A percentile compares a stretch with the other conserved stretches of the same genome.
Conservation (phyloP, 2,329 filamentous ascomycete species). For the Xylariaceae sp. region DNA sequence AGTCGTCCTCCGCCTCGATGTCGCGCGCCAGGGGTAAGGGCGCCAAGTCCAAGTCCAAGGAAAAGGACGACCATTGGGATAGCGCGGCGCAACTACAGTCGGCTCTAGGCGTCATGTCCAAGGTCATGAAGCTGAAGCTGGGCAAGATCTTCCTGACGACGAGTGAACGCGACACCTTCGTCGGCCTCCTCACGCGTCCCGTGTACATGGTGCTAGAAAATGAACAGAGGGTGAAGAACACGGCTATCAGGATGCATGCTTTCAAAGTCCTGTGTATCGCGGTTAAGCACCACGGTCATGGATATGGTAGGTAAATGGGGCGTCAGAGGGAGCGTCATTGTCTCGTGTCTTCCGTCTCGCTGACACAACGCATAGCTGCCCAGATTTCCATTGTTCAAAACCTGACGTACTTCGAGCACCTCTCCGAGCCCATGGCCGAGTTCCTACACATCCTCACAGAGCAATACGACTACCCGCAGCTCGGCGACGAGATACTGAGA, state of each 20-base stretch:
- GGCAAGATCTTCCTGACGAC: slow-evolving; percentile 93
- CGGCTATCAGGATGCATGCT: slow-evolving; percentile 86
- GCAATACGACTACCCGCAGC: slow-evolving; percentile 94
- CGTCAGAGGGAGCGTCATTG: neutral
- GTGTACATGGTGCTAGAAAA: slow-evolving; percentile 93
- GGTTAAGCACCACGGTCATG: slow-evolving; percentile 95
- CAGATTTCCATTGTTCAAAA: slow-evolving; percentile 98
- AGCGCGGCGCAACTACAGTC: slow-evolving; percentile 80
- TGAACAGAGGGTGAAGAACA: slow-evolving; percentile 85
- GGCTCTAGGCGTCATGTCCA: slow-evolving; percentile 91
- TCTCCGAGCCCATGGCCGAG: slow-evolving; percentile 99
- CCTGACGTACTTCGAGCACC: slow-evolving; percentile 94
- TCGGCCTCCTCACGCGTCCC: slow-evolving; percentile 83
- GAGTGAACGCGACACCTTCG: slow-evolving; percentile 91
- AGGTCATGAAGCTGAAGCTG: slow-evolving; percentile 87
- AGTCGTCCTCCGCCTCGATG: slow-evolving; percentile 66
- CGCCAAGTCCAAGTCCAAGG: slow-evolving; percentile 61
- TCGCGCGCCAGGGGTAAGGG: slow-evolving; percentile 68
- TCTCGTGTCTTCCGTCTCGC: neutral
- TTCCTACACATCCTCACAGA: slow-evolving; percentile 93
- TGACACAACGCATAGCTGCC: slow-evolving; percentile 54
- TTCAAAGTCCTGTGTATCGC: slow-evolving; percentile 97
- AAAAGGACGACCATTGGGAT: slow-evolving; percentile 79
- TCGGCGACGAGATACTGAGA: slow-evolving; percentile 87
- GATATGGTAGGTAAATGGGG: slow-evolving; percentile 62